These are phyloP conservation scores for Picea mariana DNA, from an alignment of 83 land plant genomes.

Conservation along the genomic window DNA sequence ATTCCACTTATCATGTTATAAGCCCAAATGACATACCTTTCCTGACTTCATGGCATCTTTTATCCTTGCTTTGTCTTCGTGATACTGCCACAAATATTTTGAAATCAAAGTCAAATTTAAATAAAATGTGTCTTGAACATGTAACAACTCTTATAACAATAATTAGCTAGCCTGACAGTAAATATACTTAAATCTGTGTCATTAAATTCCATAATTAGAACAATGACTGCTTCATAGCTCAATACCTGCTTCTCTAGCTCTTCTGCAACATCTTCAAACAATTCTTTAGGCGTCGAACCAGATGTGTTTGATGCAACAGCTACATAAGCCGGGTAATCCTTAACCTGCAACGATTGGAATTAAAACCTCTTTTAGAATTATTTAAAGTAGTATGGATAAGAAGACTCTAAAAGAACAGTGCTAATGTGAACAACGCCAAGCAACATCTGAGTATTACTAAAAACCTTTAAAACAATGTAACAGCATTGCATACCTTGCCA, in stretches of 20 bases:
- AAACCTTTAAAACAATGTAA: not conserved
- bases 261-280: slow-evolving; percentile 90
- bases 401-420: not conserved
- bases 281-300: slow-evolving; percentile 93
- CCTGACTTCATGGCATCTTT: slow-evolving; percentile 84
- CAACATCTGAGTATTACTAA: not conserved
- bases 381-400: not conserved
- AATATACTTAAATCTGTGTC: not conserved
- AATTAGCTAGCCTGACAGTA: not conserved
- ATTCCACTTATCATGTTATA: not conserved
- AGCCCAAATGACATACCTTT: slow-evolving; percentile 50
- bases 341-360: slow-evolving; percentile 51
- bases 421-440: not conserved
- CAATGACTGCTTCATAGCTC: not conserved
- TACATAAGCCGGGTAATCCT: slow-evolving; percentile 66
- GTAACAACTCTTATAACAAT: not conserved
- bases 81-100: slow-evolving; percentile 58
- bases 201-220: not conserved
- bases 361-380: slow-evolving; percentile 7
- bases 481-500: slow-evolving; percentile 47
- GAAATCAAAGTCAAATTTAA: not conserved
- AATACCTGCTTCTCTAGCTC: slow-evolving; percentile 83
- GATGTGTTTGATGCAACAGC: slow-evolving; percentile 82
- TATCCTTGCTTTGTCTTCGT: slow-evolving; percentile 77
- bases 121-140: not conserved